Evolutionary conservation across 768 basidiomycete genomes (phyloP), one percentile per base, ranked within the genome.

Genomic region (Panaeolus cyanescens): DNA sequence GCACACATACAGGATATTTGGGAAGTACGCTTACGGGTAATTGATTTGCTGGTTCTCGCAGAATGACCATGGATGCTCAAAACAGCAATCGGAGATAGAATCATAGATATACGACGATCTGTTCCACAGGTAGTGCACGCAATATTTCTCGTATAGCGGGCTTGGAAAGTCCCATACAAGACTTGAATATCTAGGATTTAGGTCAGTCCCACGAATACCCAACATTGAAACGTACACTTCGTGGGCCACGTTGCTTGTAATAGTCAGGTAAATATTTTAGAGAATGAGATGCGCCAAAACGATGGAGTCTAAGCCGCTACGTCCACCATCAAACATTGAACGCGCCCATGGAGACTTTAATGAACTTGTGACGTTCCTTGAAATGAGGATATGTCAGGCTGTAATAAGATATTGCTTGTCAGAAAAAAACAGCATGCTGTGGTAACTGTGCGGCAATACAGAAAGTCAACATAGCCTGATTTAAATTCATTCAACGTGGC

Each of bases 391-490:
- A 50, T 28, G 25, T 50, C 30, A 50, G 22, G 8, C 45, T 28
- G 22, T 28, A 25, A 8, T 12, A 15, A n/a, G 45, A 28, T 22
- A 28, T 28, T 28, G 25, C 25, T n/a, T 50, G 45, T 50, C 45
- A 42, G 39, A 20, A 17, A n/a, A n/a, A 20, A 42, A 22, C 39
- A 20, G 39, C 39, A 42, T 42, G 39, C 30, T 50, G 45, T 50
- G 45, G 45, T 50, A 50, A 50, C 45, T 50, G 45, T 50, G 45
- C 45, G 45, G 45, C 45, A 50, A 50, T 50, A 28, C 45, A 9
- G 30, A 50, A 50, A 30, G 45, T 15, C 25, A 50, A 50, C 22
- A 20, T 28, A 42, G 22, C 20, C 20, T 28, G 45, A 28, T 30
- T 50, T 28, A 28, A n/a, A n/a, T n/a, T n/a, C n/a, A n/a, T n/a